Evolutionary conservation across 805 yeast species (phyloP).

Genomic region (Millerozyma miso): DNA sequence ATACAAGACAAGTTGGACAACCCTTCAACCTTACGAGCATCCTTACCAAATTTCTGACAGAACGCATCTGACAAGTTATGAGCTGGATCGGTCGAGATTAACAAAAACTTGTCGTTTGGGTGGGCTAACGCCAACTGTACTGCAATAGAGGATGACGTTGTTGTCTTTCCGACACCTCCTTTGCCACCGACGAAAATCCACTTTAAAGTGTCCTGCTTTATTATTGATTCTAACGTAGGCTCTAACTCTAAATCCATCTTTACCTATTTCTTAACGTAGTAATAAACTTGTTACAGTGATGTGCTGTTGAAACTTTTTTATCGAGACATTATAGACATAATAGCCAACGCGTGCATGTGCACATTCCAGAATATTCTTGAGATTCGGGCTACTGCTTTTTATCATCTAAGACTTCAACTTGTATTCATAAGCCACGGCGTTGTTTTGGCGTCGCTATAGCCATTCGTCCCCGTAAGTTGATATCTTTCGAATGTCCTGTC

Average conservation of each 20-base stretch:
- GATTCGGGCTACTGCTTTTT: not conserved
- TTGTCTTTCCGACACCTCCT: constrained; percentile 99
- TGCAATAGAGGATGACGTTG: constrained; percentile 93
- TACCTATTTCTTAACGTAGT: not conserved
- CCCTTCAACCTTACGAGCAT: constrained; percentile 91
- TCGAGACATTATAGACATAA: not conserved
- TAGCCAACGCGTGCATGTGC: not conserved
- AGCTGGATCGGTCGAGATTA: constrained; percentile 98
- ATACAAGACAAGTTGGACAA: constrained; percentile 85
- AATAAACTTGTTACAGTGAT: not conserved
- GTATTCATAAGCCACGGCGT: too few relatives aligned
- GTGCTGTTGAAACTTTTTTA: not conserved
- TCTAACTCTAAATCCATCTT: constrained; percentile 59
- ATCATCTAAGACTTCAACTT: too few relatives aligned
- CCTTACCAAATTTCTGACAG: constrained; percentile 97
- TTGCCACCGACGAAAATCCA: constrained; percentile 99
- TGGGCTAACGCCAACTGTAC: constrained; percentile 85
- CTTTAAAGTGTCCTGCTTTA: constrained; percentile 63
- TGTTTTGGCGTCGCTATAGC: too few relatives aligned
- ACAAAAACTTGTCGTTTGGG: constrained; percentile 73
- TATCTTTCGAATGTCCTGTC: too few relatives aligned
- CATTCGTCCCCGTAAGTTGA: too few relatives aligned
- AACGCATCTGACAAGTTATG: constrained; percentile 97
- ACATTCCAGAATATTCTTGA: not conserved
- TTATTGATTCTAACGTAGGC: constrained; percentile 65